Evolutionary conservation across 495 filamentous ascomycete species (phyloP), one percentile per base, ranked within the genome.

Genomic region (Trichoderma orchidacearum): DNA sequence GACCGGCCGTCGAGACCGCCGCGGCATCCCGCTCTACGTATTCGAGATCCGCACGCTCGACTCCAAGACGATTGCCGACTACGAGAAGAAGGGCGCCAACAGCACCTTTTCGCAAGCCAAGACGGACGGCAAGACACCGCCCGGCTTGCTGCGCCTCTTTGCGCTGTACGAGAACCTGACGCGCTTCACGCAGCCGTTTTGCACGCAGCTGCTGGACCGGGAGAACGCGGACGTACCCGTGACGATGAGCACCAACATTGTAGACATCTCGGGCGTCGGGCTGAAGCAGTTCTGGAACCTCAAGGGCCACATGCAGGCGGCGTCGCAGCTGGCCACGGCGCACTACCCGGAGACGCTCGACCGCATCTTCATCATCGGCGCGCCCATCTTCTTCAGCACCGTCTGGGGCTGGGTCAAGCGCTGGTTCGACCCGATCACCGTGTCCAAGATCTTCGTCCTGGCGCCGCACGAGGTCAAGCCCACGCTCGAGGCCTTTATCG

Each of bases 331-430:
- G 51, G 89, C 90, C n/a, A 94, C 90, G 15, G 88, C 89, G 3
- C 87, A 93, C 70, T 96, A 95, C 64, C 90, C 90, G 0, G 90
- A 96, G 69, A 95, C 89, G 2, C 70, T 96, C 52, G 89, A 93
- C 66, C 77, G 87, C 18, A 89, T 91, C 57, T 93, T 91, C 66
- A 87, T 96, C 64, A 86, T 96, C 59, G 89, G 89, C 48, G 90
- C 90, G 0, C 90, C 90, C 3, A 75, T 81, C 41, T 96, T 94
- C 77, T 96, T 96, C 72, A 87, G 87, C 29, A 94, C 90, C 11
- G 87, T 96, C 53, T 95, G 90, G 90, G 80, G 86, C 60, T 95
- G 90, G 90, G 85, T 94, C 70, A 94, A 95, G 75, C 83, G 84
- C 64, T 96, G 90, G 90, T 95, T 95, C 66, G 90, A 96, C 70